Conservation (phyloP, 75 land plant species). For the Selaginella tamariscina region DNA sequence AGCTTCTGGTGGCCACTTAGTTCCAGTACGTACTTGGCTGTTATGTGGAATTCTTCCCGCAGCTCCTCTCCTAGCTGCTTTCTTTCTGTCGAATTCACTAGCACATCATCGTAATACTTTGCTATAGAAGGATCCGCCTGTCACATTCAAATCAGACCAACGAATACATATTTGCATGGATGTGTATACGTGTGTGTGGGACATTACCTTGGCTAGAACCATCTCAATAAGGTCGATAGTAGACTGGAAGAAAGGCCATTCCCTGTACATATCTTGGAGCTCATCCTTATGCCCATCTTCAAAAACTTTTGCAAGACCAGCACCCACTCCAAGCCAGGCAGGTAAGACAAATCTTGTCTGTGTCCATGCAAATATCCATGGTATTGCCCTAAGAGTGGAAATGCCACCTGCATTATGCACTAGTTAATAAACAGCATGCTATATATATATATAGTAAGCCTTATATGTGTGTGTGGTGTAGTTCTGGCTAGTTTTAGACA, state of each 20-base stretch:
- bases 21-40: conserved; percentile 3
- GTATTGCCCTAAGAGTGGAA: neutral
- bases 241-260: conserved; percentile 12
- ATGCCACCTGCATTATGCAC: too few relatives aligned
- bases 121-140: conserved; percentile 1
- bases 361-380: conserved; percentile 13
- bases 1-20: conserved; percentile 9
- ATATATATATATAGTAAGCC: too few relatives aligned
- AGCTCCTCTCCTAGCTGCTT: conserved; percentile 2
- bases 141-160: too few relatives aligned
- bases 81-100: neutral
- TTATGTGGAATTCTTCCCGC: neutral
- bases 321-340: neutral
- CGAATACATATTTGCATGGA: too few relatives aligned
- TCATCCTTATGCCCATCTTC: neutral
- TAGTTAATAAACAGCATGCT: too few relatives aligned
- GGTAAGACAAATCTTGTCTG: conserved; percentile 12
- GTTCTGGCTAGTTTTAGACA: too few relatives aligned
- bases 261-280: conserved; percentile 1
- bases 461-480: too few relatives aligned
- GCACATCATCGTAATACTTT: conserved; percentile 10
- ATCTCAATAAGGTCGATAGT: conserved; percentile 6
- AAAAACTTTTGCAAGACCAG: neutral
- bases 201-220: conserved; percentile 9
- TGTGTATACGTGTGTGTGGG: too few relatives aligned